A percentile compares a stretch with the other conserved stretches of the same genome.
Conservation (phyloP, 2,329 filamentous ascomycete genomes). For the Akanthomyces muscarius region DNA sequence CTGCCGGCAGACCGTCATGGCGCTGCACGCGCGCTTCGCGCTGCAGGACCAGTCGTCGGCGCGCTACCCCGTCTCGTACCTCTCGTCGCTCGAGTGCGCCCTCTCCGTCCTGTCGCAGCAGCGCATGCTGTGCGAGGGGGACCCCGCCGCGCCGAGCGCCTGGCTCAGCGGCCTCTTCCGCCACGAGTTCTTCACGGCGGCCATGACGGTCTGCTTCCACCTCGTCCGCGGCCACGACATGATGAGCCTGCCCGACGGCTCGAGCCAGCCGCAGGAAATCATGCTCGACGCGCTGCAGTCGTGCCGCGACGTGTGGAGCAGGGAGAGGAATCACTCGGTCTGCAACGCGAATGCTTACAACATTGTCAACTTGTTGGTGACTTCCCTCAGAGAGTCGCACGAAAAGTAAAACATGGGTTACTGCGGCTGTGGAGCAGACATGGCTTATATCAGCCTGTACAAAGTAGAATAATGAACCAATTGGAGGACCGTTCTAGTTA, state of each 20-base stretch:
- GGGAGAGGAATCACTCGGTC: constrained; percentile 14
- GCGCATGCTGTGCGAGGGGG: constrained; percentile 14
- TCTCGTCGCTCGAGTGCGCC: constrained; percentile 18
- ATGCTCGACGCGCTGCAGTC: constrained; percentile 19
- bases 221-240: constrained; percentile 14
- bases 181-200: constrained; percentile 18
- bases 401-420: background rate
- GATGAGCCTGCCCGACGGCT: constrained; percentile 3
- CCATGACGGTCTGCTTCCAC: constrained; percentile 19
- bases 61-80: constrained; percentile 14
- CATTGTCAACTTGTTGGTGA: constrained; percentile 16
- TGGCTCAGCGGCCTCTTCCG: constrained; percentile 17
- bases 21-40: constrained; percentile 16
- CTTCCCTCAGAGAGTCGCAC: constrained; percentile 5
- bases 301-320: constrained; percentile 19
- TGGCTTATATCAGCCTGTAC: background rate
- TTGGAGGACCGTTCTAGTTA: no score
- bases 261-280: constrained; percentile 14
- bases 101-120: constrained; percentile 16
- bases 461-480: background rate
- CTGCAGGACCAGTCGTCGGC: constrained; percentile 7
- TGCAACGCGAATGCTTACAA: constrained; percentile 19
- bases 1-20: constrained; percentile 16
- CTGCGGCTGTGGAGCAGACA: background rate
- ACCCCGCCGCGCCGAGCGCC: background rate